These are phyloP conservation scores for Rubia yunnanensis DNA, from an alignment of 257 asterid genomes.

Conservation along the genomic window DNA sequence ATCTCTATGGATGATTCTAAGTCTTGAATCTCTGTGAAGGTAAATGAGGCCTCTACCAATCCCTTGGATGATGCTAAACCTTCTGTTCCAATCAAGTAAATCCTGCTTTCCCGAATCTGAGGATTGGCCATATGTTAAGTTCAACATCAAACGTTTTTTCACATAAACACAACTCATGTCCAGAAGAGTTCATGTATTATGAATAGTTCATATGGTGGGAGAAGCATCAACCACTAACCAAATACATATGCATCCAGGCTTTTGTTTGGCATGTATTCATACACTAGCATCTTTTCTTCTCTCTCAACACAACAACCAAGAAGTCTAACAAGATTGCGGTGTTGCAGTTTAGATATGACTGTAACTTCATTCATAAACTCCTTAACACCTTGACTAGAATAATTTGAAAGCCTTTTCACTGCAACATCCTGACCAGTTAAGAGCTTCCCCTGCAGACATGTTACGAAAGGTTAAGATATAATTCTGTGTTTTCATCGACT, in stretches of 20 bases:
- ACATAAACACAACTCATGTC: no score
- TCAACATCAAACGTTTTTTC: no score
- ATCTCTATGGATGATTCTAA: no score
- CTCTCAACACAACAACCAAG: no score
- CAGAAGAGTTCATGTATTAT: background rate
- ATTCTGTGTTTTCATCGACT: background rate
- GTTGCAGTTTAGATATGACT: no score
- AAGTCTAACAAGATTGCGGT: no score
- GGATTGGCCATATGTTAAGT: no score
- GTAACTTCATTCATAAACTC: no score
- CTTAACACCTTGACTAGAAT: no score
- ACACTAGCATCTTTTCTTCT: no score
- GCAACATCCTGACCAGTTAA: constrained; percentile 7
- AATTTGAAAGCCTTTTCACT: background rate
- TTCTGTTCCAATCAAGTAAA: constrained; percentile 37
- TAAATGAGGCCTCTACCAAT: constrained; percentile 54
- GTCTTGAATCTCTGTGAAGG: constrained; percentile 58
- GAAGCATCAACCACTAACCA: constrained; percentile 17
- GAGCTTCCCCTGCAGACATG: constrained; percentile 9
- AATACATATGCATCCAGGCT: constrained; percentile 9
- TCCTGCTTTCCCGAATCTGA: constrained; percentile 15
- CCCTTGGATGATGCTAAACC: constrained; percentile 38
- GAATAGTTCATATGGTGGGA: background rate
- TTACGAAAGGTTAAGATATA: background rate
- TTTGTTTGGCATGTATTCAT: no score